Conservation (phyloP, 176 grass and related monocot species). For the barley (Hordeum vulgare) region MorexV3_pseudomolecules_assembly NC_058523.1:116444271-116444770, state of each 20-base stretch:
- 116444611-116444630: conserved; percentile 33
- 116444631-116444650: neutral
- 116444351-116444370: conserved; percentile 87
- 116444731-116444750: conserved; percentile 82
- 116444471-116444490: conserved; percentile 73
- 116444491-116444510: conserved; percentile 90
- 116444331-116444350: conserved; percentile 93
- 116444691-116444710: neutral
- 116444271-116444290: conserved; percentile 99
- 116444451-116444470: conserved; percentile 18
- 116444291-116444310: conserved; percentile 99
- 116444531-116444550: conserved; percentile 59
- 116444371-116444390: conserved; percentile 68
- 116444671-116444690: neutral
- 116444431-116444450: neutral
- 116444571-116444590: conserved; percentile 85
- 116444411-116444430: conserved; percentile 23
- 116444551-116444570: conserved; percentile 88
- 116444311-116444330: conserved; percentile 99
- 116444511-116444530: conserved; percentile 92
- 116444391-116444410: conserved; percentile 55
- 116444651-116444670: neutral
- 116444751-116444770: conserved; percentile 86
- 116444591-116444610: conserved; percentile 95
- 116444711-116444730: conserved; percentile 98